These are phyloP conservation scores for Gossypium gossypioides DNA, from an alignment of 441 rosid genomes.

Conservation along the genomic window DNA sequence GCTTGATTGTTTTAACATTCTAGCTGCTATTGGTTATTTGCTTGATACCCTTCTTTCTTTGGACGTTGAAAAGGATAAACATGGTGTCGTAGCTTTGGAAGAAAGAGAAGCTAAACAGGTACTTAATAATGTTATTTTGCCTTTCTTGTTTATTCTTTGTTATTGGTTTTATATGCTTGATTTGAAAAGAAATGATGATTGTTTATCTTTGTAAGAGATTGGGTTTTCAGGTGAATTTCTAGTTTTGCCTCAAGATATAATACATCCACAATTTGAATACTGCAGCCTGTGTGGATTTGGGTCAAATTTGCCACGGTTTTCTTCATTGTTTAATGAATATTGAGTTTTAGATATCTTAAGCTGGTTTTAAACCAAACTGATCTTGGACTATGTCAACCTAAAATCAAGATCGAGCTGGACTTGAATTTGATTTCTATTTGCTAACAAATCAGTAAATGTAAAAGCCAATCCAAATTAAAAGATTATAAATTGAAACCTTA, in stretches of 20 bases:
- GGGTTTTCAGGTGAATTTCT: not conserved
- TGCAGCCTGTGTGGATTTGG: not conserved
- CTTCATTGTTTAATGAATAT: not conserved
- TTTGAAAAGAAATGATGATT: not conserved
- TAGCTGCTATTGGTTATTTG: conserved; percentile 49
- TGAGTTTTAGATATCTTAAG: not conserved
- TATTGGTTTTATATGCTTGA: too few relatives aligned
- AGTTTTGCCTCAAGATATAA: not conserved
- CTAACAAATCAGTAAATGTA: not conserved
- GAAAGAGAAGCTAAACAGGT: conserved; percentile 58
- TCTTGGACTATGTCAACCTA: not conserved
- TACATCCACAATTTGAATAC: conserved; percentile 6
- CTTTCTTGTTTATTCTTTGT: not conserved
- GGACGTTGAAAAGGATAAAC: conserved; percentile 23
- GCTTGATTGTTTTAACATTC: conserved; percentile 56
- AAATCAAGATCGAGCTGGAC: not conserved
- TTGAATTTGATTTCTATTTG: not conserved
- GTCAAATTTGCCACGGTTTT: not conserved
- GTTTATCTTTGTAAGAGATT: not conserved
- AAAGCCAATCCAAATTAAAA: not conserved
- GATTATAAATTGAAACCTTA: not conserved
- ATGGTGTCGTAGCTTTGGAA: conserved; percentile 23
- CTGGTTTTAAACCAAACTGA: not conserved
- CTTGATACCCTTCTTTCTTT: conserved; percentile 37
- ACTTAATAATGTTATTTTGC: conserved; percentile 2